Percentiles rank a stretch among this genome's conserved stretches.
Evolutionary conservation across 306 rosid species (phyloP).

Genomic region (Leucaena leucocephala): DNA sequence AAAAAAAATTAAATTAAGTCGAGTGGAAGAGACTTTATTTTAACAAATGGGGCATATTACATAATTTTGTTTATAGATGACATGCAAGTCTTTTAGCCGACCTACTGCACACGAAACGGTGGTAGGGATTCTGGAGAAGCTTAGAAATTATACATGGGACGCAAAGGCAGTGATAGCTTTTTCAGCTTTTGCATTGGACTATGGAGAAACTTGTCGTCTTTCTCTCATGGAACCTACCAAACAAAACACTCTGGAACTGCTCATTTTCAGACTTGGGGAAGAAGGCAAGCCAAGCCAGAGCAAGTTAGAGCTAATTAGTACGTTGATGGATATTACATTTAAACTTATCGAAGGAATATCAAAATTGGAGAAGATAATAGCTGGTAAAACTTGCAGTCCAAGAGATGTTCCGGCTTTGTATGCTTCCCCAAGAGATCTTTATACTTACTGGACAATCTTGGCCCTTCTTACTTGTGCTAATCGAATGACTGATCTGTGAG

Average conservation of each 20-base stretch:
- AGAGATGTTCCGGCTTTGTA: constrained; percentile 42
- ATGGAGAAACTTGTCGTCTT: constrained; percentile 56
- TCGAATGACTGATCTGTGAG: constrained; percentile 10
- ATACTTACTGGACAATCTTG: constrained; percentile 51
- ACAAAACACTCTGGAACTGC: neutral
- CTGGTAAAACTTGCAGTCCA: neutral
- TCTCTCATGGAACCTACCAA: constrained; percentile 32
- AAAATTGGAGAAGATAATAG: constrained; percentile 34
- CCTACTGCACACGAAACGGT: constrained; percentile 37
- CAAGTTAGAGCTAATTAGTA: constrained; percentile 35
- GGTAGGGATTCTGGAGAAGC: constrained; percentile 43
- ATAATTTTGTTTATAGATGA: neutral
- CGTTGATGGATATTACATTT: constrained; percentile 40
- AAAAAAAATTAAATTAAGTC: too few species aligned
- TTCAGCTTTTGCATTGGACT: constrained; percentile 54
- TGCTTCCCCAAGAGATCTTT: constrained; percentile 33
- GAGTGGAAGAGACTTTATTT: too few species aligned
- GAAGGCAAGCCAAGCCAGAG: constrained; percentile 20
- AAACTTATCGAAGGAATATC: constrained; percentile 36
- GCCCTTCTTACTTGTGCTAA: constrained; percentile 52
- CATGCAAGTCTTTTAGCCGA: neutral
- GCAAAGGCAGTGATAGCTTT: constrained; percentile 57
- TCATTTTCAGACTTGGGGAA: neutral
- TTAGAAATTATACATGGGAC: constrained; percentile 51
- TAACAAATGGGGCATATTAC: too few species aligned